A percentile compares a stretch with the other conserved stretches of the same genome.
These are phyloP conservation scores for Aschersonia sp. DNA, from an alignment of 2,329 filamentous ascomycete genomes.

Conservation along the genomic window DNA sequence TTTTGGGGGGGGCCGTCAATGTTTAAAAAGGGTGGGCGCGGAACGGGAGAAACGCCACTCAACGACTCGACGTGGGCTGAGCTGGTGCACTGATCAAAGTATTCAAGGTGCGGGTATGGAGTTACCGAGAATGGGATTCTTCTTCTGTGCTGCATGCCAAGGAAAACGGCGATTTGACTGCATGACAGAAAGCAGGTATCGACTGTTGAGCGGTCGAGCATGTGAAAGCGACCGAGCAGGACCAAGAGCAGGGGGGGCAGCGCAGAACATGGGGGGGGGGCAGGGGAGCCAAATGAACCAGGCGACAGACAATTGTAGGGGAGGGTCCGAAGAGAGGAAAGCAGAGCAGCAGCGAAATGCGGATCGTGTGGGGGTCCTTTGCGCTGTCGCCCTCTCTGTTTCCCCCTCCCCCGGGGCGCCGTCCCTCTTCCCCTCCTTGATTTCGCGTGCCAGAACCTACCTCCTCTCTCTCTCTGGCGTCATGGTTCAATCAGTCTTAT, in stretches of 20 bases:
- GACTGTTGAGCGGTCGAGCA: conserved; percentile 1
- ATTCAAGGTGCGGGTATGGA: not conserved
- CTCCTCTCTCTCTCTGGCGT: not conserved
- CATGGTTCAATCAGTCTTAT: not conserved
- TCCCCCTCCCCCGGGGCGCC: not conserved
- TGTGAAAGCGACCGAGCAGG: conserved; percentile 3
- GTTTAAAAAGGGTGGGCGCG: conserved; percentile 2
- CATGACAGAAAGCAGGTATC: not conserved
- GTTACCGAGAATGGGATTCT: no score
- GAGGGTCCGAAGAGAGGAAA: not conserved
- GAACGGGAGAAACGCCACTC: conserved; percentile 2
- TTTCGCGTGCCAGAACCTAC: not conserved
- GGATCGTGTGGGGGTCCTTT: not conserved
- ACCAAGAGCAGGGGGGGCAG: not conserved
- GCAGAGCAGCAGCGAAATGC: no score
- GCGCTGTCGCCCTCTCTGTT: not conserved
- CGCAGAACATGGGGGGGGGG: not conserved
- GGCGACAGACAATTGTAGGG: not conserved
- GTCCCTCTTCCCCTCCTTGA: not conserved
- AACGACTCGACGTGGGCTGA: conserved; percentile 1
- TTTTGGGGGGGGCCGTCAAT: conserved; percentile 3
- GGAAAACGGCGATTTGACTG: not conserved
- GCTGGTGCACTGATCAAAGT: not conserved
- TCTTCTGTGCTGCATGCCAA: not conserved
- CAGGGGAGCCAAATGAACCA: not conserved